Conservation (phyloP, 2,329 filamentous ascomycete species). For the Pseudogymnoascus sp. region DNA sequence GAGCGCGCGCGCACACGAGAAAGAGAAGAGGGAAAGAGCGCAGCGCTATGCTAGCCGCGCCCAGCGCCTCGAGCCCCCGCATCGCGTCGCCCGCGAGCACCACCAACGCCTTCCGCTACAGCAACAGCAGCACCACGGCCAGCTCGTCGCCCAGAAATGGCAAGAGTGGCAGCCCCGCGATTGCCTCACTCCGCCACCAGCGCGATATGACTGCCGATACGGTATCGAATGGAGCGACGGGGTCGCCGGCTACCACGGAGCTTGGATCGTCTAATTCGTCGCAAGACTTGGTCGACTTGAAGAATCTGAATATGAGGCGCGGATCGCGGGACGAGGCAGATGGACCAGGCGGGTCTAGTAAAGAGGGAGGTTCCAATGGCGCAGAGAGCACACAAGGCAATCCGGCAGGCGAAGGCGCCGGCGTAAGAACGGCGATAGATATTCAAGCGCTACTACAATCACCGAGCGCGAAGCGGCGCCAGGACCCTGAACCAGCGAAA, state of each 20-base stretch:
- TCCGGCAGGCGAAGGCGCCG: neutral
- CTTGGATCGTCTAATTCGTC: neutral
- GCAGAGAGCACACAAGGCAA: neutral
- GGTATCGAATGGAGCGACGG: neutral
- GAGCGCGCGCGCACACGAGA: neutral
- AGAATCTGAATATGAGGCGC: conserved; percentile 8
- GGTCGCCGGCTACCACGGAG: neutral
- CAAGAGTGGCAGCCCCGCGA: neutral
- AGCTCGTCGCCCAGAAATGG: conserved; percentile 3
- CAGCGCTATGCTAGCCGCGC: conserved; percentile 2
- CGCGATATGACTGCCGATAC: neutral
- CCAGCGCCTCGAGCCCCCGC: neutral
- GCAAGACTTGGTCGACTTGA: neutral
- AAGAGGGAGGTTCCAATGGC: neutral
- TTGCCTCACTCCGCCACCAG: neutral
- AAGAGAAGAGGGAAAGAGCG: neutral
- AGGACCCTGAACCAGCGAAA: neutral
- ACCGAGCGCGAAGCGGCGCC: neutral
- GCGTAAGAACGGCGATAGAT: conserved; percentile 1
- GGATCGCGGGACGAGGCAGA: neutral
- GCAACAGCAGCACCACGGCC: conserved; percentile 3
- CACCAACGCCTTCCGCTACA: neutral
- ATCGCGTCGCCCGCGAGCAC: conserved; percentile 1
- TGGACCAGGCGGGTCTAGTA: neutral
- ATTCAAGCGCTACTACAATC: neutral